phyloP scores from a whole-genome alignment of 2,329 filamentous ascomycete species.

The Zarea fungicola region DNA sequence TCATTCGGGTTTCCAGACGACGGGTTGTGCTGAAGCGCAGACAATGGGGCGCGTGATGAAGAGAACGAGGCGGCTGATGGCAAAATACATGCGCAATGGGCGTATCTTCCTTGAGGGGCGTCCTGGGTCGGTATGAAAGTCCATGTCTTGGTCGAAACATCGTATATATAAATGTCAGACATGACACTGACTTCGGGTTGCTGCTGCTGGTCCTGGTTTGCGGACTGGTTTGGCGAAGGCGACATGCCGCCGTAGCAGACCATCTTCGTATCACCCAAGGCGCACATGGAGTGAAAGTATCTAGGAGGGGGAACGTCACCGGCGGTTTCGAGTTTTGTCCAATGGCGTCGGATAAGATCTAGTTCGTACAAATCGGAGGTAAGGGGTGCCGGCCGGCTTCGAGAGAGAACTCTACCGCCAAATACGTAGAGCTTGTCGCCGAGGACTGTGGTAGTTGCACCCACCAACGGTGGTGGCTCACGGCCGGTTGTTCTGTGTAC shows the following conservation, averaged over 20 bases:
- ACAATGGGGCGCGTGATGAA: slow-evolving; percentile 75
- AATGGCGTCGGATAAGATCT: slow-evolving; percentile 85
- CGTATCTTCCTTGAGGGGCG: slow-evolving; percentile 87
- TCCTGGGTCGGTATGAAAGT: slow-evolving; percentile 76
- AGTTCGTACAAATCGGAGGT: slow-evolving; percentile 91
- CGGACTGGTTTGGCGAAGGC: slow-evolving; percentile 54
- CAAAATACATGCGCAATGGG: slow-evolving; percentile 89
- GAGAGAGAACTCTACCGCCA: slow-evolving; percentile 80
- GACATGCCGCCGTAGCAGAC: slow-evolving; percentile 99
- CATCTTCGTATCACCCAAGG: slow-evolving; percentile 88
- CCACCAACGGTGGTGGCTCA: slow-evolving; percentile 86
- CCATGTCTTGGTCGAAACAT: slow-evolving; percentile 78
- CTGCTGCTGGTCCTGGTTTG: slow-evolving; percentile 45
- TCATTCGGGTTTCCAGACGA: slow-evolving; percentile 78
- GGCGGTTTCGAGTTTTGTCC: slow-evolving; percentile 79
- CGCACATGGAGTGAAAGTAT: slow-evolving; percentile 96
- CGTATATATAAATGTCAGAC: slow-evolving; percentile 96
- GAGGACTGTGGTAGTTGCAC: slow-evolving; percentile 89
- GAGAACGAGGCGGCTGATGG: slow-evolving; percentile 84
- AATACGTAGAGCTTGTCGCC: slow-evolving; percentile 97
- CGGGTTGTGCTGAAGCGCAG: slow-evolving; percentile 85
- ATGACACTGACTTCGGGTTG: slow-evolving; percentile 91
- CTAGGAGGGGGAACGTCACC: slow-evolving; percentile 86
- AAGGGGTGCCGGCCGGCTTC: slow-evolving; percentile 71
- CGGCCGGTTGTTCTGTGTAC: slow-evolving; percentile 82